A percentile compares a stretch with the other conserved stretches of the same genome.
phyloP scores from a whole-genome alignment of 805 yeast species.

The Saturnispora quitensis region DNA sequence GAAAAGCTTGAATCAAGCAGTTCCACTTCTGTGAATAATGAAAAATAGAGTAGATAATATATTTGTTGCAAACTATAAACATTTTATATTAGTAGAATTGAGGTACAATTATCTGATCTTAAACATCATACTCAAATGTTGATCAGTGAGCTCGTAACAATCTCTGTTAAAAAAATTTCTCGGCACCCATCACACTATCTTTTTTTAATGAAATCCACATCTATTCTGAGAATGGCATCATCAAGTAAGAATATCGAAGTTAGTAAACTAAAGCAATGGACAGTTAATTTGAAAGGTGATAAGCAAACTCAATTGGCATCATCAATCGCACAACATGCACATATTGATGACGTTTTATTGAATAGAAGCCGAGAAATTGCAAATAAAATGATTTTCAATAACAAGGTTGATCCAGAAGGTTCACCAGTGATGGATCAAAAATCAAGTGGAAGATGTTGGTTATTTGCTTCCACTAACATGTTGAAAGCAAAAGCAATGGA shows the following conservation, averaged over 20 bases:
- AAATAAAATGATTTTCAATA: conserved; percentile 33
- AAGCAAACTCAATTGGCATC: conserved; percentile 25
- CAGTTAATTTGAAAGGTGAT: conserved; percentile 21
- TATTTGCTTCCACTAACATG: conserved; percentile 74
- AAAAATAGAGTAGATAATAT: background rate
- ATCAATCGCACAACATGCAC: conserved; percentile 26
- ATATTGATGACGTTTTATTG: conserved; percentile 33
- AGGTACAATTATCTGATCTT: background rate
- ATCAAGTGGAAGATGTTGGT: conserved; percentile 79
- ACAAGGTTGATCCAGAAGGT: conserved; percentile 40
- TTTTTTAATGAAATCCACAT: background rate
- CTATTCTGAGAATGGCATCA: background rate
- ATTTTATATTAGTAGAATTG: background rate
- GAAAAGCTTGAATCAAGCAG: conserved; percentile 16
- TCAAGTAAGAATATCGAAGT: background rate
- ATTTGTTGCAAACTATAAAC: background rate
- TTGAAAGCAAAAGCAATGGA: conserved; percentile 55
- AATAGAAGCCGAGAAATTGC: conserved; percentile 26
- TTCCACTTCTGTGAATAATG: background rate
- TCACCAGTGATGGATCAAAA: conserved; percentile 67
- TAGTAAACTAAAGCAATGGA: conserved; percentile 21
- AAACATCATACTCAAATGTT: background rate
- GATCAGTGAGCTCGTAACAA: background rate
- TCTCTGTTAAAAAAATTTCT: background rate
- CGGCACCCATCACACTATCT: background rate